Conservation (phyloP, 192 early-diverging fungal genomes). For the Rhizophagus sp. region DNA sequence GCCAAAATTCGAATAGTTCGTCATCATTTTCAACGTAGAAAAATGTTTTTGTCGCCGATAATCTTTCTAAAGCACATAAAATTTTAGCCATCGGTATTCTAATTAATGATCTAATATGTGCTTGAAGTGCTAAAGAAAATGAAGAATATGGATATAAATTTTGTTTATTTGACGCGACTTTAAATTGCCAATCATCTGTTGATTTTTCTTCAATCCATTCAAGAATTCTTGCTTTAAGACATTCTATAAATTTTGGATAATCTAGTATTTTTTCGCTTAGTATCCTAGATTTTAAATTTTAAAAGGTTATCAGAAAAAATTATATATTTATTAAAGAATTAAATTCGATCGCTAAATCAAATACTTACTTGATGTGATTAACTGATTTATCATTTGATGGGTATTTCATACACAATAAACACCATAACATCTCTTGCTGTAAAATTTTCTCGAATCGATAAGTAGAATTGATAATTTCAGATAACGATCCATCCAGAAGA, state of each 20-base stretch:
- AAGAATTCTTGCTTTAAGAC: conserved; percentile 7
- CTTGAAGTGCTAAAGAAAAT: conserved; percentile 21
- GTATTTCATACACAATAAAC: conserved; percentile 28
- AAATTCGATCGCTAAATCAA: not conserved
- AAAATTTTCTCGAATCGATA: conserved; percentile 29
- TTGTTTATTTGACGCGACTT: conserved; percentile 23
- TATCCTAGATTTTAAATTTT: not conserved
- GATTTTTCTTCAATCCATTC: conserved; percentile 11
- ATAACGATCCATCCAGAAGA: conserved; percentile 14
- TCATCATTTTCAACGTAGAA: not conserved
- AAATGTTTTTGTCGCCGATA: conserved; percentile 18
- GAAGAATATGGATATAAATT: conserved; percentile 15
- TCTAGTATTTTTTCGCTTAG: not conserved
- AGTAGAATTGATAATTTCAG: conserved; percentile 4
- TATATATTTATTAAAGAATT: not conserved
- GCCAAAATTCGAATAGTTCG: conserved; percentile 12
- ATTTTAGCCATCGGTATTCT: conserved; percentile 25
- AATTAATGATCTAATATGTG: conserved; percentile 8
- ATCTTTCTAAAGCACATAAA: conserved; percentile 25
- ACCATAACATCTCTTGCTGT: conserved; percentile 26
- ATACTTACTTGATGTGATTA: conserved; percentile 20
- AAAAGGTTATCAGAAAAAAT: not conserved
- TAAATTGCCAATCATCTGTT: conserved; percentile 16
- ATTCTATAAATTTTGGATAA: conserved; percentile 3
- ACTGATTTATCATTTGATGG: not conserved